Conservation (phyloP, 2,329 filamentous ascomycete species). For the Talaromyces pinophilus region DNA sequence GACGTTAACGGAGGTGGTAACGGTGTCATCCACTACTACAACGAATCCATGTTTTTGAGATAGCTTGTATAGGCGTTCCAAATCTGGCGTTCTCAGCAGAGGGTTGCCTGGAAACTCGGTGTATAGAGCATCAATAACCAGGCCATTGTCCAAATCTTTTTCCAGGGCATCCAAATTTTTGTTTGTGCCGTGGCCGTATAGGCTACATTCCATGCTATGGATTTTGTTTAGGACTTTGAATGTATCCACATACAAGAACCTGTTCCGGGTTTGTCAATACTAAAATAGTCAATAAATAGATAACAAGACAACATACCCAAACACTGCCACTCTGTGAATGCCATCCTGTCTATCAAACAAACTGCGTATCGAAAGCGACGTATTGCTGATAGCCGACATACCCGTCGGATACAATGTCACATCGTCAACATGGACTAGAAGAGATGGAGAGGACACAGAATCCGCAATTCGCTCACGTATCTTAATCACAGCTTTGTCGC, state of each 20-base stretch:
- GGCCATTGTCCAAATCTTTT: constrained; percentile 7
- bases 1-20: constrained; percentile 24
- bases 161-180: constrained; percentile 22
- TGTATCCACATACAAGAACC: constrained; percentile 19
- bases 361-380: constrained; percentile 12
- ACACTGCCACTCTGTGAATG: constrained; percentile 14
- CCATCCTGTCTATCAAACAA: background rate
- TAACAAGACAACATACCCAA: background rate
- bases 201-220: constrained; percentile 10
- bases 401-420: constrained; percentile 14
- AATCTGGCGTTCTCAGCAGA: constrained; percentile 23
- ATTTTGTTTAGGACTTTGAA: constrained; percentile 18
- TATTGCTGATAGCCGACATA: constrained; percentile 21
- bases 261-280: background rate
- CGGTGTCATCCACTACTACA: constrained; percentile 26
- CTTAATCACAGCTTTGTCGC: background rate
- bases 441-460: constrained; percentile 6
- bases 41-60: constrained; percentile 21
- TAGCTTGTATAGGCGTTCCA: constrained; percentile 21
- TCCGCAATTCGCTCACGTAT: constrained; percentile 9
- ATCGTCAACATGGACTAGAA: background rate
- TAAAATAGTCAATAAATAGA: background rate
- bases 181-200: constrained; percentile 22
- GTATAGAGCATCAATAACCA: constrained; percentile 18
- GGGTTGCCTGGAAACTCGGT: constrained; percentile 24